Evolutionary conservation across 805 yeast species (phyloP).

Genomic region (Blastobotrys muscicola): DNA sequence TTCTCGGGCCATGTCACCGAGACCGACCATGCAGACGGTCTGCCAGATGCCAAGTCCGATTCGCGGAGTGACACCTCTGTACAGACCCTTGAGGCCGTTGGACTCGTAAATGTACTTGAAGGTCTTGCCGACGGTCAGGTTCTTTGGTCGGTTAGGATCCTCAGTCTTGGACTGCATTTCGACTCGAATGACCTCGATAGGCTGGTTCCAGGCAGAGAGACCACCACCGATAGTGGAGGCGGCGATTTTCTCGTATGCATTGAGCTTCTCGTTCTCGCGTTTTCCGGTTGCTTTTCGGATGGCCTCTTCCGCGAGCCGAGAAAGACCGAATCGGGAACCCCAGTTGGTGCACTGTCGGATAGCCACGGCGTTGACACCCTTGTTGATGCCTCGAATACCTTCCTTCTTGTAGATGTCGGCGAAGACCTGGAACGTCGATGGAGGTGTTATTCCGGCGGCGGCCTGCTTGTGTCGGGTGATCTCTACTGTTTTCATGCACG

Average conservation of each 20-base stretch:
- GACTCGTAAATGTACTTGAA: conserved; percentile 72
- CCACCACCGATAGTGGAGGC: conserved; percentile 96
- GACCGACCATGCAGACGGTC: conserved; percentile 96
- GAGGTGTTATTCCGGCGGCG: conserved; percentile 54
- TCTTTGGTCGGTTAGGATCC: conserved; percentile 94
- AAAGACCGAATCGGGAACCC: conserved; percentile 95
- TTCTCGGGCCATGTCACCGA: conserved; percentile 88
- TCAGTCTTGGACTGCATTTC: conserved; percentile 95
- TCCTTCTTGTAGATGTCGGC: conserved; percentile 73
- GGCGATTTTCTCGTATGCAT: conserved; percentile 69
- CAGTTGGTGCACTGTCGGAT: conserved; percentile 97
- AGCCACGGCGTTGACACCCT: conserved; percentile 98
- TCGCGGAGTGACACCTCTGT: conserved; percentile 96
- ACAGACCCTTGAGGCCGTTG: conserved; percentile 83
- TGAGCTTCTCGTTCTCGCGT: conserved; percentile 49
- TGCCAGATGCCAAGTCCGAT: conserved; percentile 97
- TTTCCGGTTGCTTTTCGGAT: conserved; percentile 61
- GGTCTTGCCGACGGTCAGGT: conserved; percentile 67
- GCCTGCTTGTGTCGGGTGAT: conserved; percentile 84
- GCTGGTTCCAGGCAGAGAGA: conserved; percentile 97
- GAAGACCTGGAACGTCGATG: conserved; percentile 78
- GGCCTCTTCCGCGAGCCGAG: conserved; percentile 82
- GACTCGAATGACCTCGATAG: conserved; percentile 93
- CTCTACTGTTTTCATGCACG: conserved; percentile 98
- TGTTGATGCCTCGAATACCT: conserved; percentile 90